Conservation (phyloP, 179 eudicot genomes). For the Beta lomatogona region DNA sequence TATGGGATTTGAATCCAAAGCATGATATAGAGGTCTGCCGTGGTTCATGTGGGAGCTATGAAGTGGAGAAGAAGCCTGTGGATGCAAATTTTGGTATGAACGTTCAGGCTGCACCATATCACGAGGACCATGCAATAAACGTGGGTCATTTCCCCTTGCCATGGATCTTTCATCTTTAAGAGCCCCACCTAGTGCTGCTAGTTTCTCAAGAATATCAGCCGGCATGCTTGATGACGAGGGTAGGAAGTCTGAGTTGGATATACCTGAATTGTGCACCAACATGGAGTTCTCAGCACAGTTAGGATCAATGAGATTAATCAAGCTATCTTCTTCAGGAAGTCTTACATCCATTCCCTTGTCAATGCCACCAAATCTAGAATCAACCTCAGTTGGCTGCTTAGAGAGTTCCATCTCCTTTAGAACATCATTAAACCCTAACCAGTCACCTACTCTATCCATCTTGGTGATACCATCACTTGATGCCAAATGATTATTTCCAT, state of each 20-base stretch:
- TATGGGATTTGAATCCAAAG: constrained; percentile 51
- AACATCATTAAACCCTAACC: constrained; percentile 46
- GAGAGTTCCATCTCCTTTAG: constrained; percentile 35
- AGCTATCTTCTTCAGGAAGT: constrained; percentile 72
- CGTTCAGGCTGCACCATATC: constrained; percentile 50
- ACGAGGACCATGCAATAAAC: constrained; percentile 44
- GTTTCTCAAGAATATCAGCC: constrained; percentile 55
- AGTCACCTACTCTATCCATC: constrained; percentile 35
- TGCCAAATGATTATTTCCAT: constrained; percentile 30
- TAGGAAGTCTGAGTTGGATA: constrained; percentile 34
- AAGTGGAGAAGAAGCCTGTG: constrained; percentile 52
- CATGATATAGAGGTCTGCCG: constrained; percentile 53
- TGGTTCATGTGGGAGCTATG: constrained; percentile 58
- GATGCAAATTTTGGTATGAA: constrained; percentile 48
- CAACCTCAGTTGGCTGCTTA: constrained; percentile 37
- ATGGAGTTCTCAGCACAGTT: constrained; percentile 33
- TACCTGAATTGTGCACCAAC: constrained; percentile 32
- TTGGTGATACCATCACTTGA: constrained; percentile 36
- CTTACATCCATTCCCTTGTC: constrained; percentile 40
- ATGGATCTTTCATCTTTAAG: constrained; percentile 44
- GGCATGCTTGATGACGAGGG: constrained; percentile 44
- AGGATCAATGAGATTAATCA: constrained; percentile 53
- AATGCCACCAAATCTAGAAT: constrained; percentile 39
- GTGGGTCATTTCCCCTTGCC: constrained; percentile 42
- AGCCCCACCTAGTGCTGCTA: constrained; percentile 53